Conservation (phyloP, 192 early-diverging fungal species). For the Coemansia sp. region DNA sequence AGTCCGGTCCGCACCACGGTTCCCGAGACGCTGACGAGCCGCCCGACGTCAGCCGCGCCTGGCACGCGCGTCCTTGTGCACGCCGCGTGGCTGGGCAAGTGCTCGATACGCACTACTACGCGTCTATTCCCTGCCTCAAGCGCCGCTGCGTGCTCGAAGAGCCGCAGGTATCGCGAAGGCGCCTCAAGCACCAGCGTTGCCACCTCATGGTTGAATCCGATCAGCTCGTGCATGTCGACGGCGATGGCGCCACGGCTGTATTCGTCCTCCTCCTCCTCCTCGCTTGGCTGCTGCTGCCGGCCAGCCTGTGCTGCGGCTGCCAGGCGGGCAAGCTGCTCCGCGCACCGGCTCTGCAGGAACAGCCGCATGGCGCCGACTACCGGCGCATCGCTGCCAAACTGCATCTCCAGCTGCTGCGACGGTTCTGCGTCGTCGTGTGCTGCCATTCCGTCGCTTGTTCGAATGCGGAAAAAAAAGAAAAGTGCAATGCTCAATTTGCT, state of each 20-base stretch:
- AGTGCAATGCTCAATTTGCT: too few relatives aligned
- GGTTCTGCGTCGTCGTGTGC: neutral
- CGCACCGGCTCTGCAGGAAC: conserved; percentile 18
- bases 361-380: conserved; percentile 22
- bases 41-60: conserved; percentile 62
- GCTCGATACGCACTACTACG: conserved; percentile 49
- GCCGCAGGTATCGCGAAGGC: conserved; percentile 83
- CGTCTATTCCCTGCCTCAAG: conserved; percentile 82
- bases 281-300: neutral
- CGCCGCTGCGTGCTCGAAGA: conserved; percentile 78
- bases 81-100: conserved; percentile 61
- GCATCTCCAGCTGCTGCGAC: neutral
- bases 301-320: neutral
- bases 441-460: neutral
- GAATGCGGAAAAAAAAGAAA: neutral
- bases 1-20: conserved; percentile 28
- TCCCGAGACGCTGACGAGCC: conserved; percentile 11
- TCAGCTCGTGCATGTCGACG: conserved; percentile 31
- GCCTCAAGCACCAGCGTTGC: conserved; percentile 60
- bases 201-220: conserved; percentile 44
- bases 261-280: conserved; percentile 20
- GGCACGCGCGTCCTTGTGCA: conserved; percentile 71
- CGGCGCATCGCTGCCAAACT: neutral
- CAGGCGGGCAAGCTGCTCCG: conserved; percentile 7
- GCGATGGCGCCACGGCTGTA: neutral